Evolutionary conservation across 768 basidiomycete species (phyloP), one percentile per base, ranked within the genome.

Genomic region (Suillus subaureus): DNA sequence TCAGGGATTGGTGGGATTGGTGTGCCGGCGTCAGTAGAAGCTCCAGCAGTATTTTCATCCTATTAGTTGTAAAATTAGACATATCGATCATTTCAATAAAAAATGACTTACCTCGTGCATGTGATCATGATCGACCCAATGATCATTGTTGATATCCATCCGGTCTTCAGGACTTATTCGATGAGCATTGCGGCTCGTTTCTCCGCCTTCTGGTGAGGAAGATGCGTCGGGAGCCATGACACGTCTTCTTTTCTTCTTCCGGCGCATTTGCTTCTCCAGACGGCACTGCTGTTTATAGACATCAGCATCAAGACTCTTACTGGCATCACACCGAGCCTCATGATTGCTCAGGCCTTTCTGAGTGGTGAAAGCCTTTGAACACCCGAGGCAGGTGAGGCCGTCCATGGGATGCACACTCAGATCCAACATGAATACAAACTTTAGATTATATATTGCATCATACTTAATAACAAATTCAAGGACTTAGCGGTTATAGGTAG

Each of bases 371-470:
- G 33, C 31, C 62, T 63, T 63, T 28, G 21, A 3, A 26, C 52
- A 63, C 2, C 62, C 33, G 0, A 63, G 37, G 51, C 52, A 63
- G 42, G 28, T 45, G 8, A 61, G 28, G 42, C 2, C 33, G 0
- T 61, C 61, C 61, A 61, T 61, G 21, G 42, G 61, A 40, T 33
- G 40, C 45, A 42, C 4, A 52, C 51, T 52, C 23, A n/a, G n/a
- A n/a, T n/a, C n/a, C n/a, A n/a, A n/a, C n/a, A n/a, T n/a, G n/a
- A n/a, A n/a, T n/a, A n/a, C n/a, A n/a, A n/a, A n/a, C n/a, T n/a
- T n/a, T n/a, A n/a, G n/a, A n/a, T n/a, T n/a, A n/a, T n/a, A n/a
- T n/a, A n/a, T n/a, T n/a, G n/a, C n/a, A n/a, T n/a, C n/a, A n/a
- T n/a, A n/a, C n/a, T n/a, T n/a, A n/a, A n/a, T n/a, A n/a, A n/a